Base-by-base conservation (phyloP, 805 yeast species). In the Pichia rugopelliculosa region DNA sequence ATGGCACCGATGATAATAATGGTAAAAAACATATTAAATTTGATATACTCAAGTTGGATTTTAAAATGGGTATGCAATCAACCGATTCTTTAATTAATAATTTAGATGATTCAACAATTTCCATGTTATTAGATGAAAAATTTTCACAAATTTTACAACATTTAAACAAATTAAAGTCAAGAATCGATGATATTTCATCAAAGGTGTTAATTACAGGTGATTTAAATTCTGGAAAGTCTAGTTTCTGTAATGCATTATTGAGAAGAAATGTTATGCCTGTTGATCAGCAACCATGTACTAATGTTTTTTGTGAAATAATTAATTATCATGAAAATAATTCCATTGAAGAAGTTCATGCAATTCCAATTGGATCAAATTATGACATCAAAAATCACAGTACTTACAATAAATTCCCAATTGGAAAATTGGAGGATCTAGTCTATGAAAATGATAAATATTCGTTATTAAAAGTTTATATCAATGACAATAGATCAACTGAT, bases 261-360 rank as follows among this genome's bases (percentile, higher is more conserved):
- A 73, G 90, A 55, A 75, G 93, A 44, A 77, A 79, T 43, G 66
- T 93, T 3, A 67, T 93, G 42, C 99, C 99, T 0, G 96, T 86
- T 59, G 99, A 93, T 65, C 99, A 93, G 60, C 96, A 93, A 61
- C 99, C 99, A 2, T 89, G 97, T 59, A 93, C 99, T 0, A 82
- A 87, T 52, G 96, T 93, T 0, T 95, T 95, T 59, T 90, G 96
- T 62, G 99, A 95, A 66, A 91, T 95, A 8, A 71, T 87, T 25
- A 96, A 93, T 63, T 87, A 89, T 11, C 70, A 79, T 20, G 86
- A 81, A 39, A 91, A 91, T 43, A 69, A 73, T 37, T 79, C 83
- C 17, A 58, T 79, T 15, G 97, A 95, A 66, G 96, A 90, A 63
- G 97, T 91, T 1, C 99, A 93, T 66, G 98, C 99, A 0, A 80